Evolutionary conservation across 2,329 filamentous ascomycete genomes (phyloP).

Genomic region (Monascus ruber): DNA sequence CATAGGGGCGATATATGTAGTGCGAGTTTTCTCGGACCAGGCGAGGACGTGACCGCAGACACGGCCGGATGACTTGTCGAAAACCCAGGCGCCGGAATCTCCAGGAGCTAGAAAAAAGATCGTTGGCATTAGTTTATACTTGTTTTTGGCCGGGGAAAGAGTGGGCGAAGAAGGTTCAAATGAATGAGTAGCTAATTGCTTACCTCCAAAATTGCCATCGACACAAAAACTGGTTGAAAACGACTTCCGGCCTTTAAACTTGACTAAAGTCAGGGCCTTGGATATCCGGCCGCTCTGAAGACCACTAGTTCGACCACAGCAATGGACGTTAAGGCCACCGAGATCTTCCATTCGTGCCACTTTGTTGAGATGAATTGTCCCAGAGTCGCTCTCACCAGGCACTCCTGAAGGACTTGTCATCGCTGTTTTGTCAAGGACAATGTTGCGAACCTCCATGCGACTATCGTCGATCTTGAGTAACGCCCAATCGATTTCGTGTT

Average conservation of each 20-base stretch:
- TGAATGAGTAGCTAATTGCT: slow-evolving; percentile 7
- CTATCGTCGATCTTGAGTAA: slow-evolving; percentile 67
- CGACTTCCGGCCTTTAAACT: slow-evolving; percentile 71
- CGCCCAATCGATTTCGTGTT: slow-evolving; percentile 94
- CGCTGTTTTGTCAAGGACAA: slow-evolving; percentile 38
- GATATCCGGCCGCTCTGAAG: slow-evolving; percentile 68
- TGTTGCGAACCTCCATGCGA: slow-evolving; percentile 60
- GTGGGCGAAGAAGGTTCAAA: slow-evolving; percentile 2
- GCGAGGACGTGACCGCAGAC: slow-evolving; percentile 86
- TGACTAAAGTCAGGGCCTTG: slow-evolving; percentile 68
- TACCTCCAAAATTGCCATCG: slow-evolving; percentile 47
- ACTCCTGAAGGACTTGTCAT: slow-evolving; percentile 25
- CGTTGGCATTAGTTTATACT: neutral
- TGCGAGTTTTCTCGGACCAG: slow-evolving; percentile 66
- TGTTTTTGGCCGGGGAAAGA: slow-evolving; percentile 1
- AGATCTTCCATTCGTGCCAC: slow-evolving; percentile 45
- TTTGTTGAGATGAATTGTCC: slow-evolving; percentile 44
- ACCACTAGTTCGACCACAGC: slow-evolving; percentile 76
- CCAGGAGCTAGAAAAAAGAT: slow-evolving; percentile 51
- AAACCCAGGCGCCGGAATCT: slow-evolving; percentile 87
- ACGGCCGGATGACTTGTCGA: slow-evolving; percentile 65
- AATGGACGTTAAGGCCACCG: slow-evolving; percentile 70
- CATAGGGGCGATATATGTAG: slow-evolving; percentile 93
- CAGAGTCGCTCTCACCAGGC: slow-evolving; percentile 7
- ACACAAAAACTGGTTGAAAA: slow-evolving; percentile 63